Evolutionary conservation across 371 early-diverging fungal genomes (phyloP), one percentile per base, ranked within the genome.

Genomic region (Homolaphlyctis polyrhiza): DNA sequence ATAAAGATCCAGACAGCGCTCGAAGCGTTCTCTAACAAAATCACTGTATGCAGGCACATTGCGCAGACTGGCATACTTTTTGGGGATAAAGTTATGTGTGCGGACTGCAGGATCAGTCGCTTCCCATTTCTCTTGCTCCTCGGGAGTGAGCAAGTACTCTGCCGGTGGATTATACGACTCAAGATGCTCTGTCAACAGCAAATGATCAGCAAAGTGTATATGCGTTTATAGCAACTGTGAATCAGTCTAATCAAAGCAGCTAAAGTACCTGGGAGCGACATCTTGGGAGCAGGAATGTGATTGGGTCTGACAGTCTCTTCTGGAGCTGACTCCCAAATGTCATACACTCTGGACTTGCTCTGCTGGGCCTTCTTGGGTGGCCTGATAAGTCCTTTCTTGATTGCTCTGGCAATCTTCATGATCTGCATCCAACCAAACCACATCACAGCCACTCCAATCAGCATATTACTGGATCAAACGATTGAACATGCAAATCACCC

Each of bases 81-180:
- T 85, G 14, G 97, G 96, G 47, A 97, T 67, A 69, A 87, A 95
- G 68, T 90, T 87, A 66, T 83, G 81, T 63, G 87, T 81, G 62
- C 94, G 80, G 66, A 91, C 88, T 39, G 91, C 89, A n/a, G 85
- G 84, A 58, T 94, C 94, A 69, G 78, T 60, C 1, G 79, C 83
- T 55, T 89, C 70, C 94, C 93, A 94, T 68, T 85, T 83, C 61
- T 87, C 78, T 28, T 73, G 76, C 71, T 97, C 96, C 45, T 91
- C 83, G 8, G 88, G 86, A 13, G 89, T 89, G 23, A 87, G 87
- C 62, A 97, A 75, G 71, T 97, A 96, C 77, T 98, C 98, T n/a
- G 74, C 87, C n/a, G 97, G 97, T 23, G 98, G 97, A 74, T 96
- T 95, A 78, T 97, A 97, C 66, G 94, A 93, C 73, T 95, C 96